Conservation (phyloP, 495 filamentous ascomycete genomes). For the Rhizodiscina lignyota region DNA sequence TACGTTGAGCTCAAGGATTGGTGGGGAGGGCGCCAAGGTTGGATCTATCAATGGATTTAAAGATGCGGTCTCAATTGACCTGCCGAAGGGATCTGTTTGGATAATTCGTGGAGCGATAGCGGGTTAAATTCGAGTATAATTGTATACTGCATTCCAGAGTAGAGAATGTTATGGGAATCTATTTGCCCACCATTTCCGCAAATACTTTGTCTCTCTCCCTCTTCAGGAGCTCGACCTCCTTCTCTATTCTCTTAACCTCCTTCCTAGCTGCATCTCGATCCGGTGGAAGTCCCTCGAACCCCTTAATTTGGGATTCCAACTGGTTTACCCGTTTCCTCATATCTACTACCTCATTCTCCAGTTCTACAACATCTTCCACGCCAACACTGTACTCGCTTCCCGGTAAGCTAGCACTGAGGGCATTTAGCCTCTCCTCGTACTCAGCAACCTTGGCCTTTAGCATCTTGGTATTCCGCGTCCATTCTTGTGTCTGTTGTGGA, state of each 20-base stretch:
- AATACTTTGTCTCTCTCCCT: background rate
- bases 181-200: background rate
- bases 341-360: background rate
- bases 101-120: no score
- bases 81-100: no score
- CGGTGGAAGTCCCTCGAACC: background rate
- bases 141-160: no score
- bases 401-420: slow-evolving; percentile 8
- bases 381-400: background rate
- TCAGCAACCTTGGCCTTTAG: slow-evolving; percentile 40
- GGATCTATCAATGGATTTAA: no score
- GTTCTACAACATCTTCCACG: background rate
- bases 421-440: slow-evolving; percentile 33
- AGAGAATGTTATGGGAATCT: no score
- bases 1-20: no score
- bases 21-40: no score
- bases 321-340: background rate
- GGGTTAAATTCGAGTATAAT: no score
- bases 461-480: slow-evolving; percentile 41
- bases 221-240: background rate
- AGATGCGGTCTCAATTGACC: no score
- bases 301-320: background rate
- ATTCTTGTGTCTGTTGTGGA: slow-evolving; percentile 42
- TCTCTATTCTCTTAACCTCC: background rate
- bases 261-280: background rate